These are phyloP conservation scores for Westerdykella aurantiaca DNA, from an alignment of 2,329 filamentous ascomycete genomes.

Conservation along the genomic window DNA sequence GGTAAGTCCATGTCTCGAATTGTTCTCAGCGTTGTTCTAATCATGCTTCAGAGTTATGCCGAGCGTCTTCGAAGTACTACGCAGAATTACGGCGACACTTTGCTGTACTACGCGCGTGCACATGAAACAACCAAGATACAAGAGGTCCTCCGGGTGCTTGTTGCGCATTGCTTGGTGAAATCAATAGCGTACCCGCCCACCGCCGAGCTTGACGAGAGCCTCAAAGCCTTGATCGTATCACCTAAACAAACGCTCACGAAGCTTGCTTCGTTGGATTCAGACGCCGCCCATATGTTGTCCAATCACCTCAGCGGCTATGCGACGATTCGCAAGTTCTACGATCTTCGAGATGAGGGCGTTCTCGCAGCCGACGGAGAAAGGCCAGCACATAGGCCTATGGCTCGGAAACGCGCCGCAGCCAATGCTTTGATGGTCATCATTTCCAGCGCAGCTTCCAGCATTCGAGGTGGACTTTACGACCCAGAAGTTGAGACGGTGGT, in stretches of 20 bases:
- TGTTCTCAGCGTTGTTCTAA: slow-evolving; percentile 9
- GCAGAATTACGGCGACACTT: slow-evolving; percentile 74
- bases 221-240: slow-evolving; percentile 63
- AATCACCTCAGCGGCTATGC: slow-evolving; percentile 88
- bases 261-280: slow-evolving; percentile 67
- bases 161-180: slow-evolving; percentile 79
- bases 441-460: slow-evolving; percentile 79
- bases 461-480: slow-evolving; percentile 85
- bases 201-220: slow-evolving; percentile 64
- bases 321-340: slow-evolving; percentile 83
- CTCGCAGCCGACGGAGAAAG: slow-evolving; percentile 32
- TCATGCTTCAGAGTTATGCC: slow-evolving; percentile 63
- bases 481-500: slow-evolving; percentile 74
- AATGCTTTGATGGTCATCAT: slow-evolving; percentile 76
- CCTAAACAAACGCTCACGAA: slow-evolving; percentile 66
- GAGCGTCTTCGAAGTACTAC: slow-evolving; percentile 67
- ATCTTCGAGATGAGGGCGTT: slow-evolving; percentile 68
- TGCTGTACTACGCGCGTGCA: slow-evolving; percentile 86
- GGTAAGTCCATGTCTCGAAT: slow-evolving; percentile 47
- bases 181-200: slow-evolving; percentile 72
- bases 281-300: slow-evolving; percentile 77
- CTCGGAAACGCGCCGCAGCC: slow-evolving; percentile 64
- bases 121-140: slow-evolving; percentile 74
- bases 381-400: slow-evolving; percentile 48
- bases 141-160: slow-evolving; percentile 78